Base-by-base conservation (phyloP, 768 basidiomycete species). In the Strobilomyces dryophilus region DNA sequence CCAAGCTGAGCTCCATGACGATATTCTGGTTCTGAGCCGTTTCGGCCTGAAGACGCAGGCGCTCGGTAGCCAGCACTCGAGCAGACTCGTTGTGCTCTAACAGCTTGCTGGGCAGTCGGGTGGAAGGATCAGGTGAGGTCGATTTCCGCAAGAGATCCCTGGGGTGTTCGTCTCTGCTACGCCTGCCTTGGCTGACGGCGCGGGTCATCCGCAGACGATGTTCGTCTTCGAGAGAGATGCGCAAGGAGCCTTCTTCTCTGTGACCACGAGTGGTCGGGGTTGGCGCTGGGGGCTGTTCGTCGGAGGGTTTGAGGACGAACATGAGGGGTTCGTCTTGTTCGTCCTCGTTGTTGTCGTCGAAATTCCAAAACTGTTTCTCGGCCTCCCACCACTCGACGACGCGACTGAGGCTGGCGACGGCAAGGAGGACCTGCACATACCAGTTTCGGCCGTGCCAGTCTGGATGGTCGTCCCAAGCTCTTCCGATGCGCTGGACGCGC, bases 371-470 rank as follows among this genome's bases (percentile, higher is more conserved):
- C 61, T 95, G 92, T 65, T 95, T 95, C 75, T 98, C 95, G 11
- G 97, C 97, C 71, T 97, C 95, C 93, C 94, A 98, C 95, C 97
- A 99, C 66, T 98, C 97, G 57, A 98, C 88, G 27, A 98, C 97
- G 53, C 95, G 88, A 70, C 88, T 91, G 57, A 99, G 83, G 63
- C 92, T 93, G 31, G 97, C 97, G 45, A 98, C 87, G 20, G 97
- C 95, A 45, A 98, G 84, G 5, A 98, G 79, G 26, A 98, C 87
- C 66, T 95, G 94, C 48, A 98, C 94, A 71, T 98, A 98, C 97
- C 95, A 99, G 54, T 89, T 92, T 52, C 95, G 80, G 24, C 97
- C 95, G 61, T 94, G 92, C 90, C 95, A 98, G 68, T 98, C 94
- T 20, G 94, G 92, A 71, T 98, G 92, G 47, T 95, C 92, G 60